These are phyloP conservation scores for Prunus fruticosa DNA, from an alignment of 306 rosid species.

Conservation along the genomic window DNA sequence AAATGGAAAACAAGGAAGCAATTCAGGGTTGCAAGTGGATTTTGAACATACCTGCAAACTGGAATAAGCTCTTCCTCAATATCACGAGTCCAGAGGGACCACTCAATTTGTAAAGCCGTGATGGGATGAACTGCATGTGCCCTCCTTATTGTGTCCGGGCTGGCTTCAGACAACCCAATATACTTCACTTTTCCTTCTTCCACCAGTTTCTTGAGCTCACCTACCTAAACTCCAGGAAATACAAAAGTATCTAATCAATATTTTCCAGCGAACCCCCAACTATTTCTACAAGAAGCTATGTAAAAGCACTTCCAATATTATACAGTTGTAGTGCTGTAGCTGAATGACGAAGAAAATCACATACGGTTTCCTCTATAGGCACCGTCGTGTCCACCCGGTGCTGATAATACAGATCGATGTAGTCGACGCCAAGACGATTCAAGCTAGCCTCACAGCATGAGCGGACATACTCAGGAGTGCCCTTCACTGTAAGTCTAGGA, in stretches of 20 bases:
- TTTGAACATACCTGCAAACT: slow-evolving; percentile 54
- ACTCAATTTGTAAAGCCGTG: slow-evolving; percentile 73
- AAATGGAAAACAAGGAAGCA: background rate
- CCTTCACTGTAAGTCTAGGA: slow-evolving; percentile 33
- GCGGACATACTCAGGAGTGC: slow-evolving; percentile 75
- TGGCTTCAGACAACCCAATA: slow-evolving; percentile 74
- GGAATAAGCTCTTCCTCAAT: slow-evolving; percentile 68
- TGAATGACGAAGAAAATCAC: background rate
- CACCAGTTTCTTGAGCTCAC: slow-evolving; percentile 75
- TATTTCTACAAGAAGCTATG: background rate
- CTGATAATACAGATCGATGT: slow-evolving; percentile 77
- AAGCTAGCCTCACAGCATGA: slow-evolving; percentile 68
- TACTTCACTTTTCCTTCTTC: slow-evolving; percentile 75
- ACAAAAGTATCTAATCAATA: background rate
- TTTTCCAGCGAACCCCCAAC: background rate
- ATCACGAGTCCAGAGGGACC: slow-evolving; percentile 83
- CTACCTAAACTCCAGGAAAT: slow-evolving; percentile 36
- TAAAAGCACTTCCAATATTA: background rate
- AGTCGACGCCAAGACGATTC: slow-evolving; percentile 66
- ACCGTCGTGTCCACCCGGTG: slow-evolving; percentile 66
- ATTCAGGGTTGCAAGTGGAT: too few species aligned
- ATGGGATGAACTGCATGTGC: slow-evolving; percentile 85
- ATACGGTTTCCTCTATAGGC: slow-evolving; percentile 75
- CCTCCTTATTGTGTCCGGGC: slow-evolving; percentile 72
- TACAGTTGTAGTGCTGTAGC: background rate